phyloP scores from a whole-genome alignment of 345 rosid species.

The Euphorbia lathyris region DNA sequence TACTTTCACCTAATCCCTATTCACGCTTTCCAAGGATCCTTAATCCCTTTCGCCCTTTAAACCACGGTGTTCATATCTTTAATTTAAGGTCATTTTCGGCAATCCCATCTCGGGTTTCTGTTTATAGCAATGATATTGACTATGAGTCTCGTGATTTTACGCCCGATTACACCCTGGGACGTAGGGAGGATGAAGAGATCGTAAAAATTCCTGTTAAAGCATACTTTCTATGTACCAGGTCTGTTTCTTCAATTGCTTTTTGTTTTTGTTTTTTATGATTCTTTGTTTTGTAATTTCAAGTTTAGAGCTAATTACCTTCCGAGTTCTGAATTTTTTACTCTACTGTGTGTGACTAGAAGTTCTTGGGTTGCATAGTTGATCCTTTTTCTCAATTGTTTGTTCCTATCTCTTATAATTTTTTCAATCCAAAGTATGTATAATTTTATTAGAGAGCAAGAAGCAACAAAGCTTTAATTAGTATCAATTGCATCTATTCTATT shows the following conservation, averaged over 20 bases:
- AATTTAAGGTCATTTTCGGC: slow-evolving; percentile 49
- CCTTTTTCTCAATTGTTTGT: too few species aligned
- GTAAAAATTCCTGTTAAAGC: slow-evolving; percentile 80
- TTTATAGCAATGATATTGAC: slow-evolving; percentile 45
- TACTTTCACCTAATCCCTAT: slow-evolving; percentile 4
- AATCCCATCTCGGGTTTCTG: slow-evolving; percentile 51
- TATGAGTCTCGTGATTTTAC: slow-evolving; percentile 43
- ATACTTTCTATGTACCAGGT: slow-evolving; percentile 85
- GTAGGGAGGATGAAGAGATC: slow-evolving; percentile 49
- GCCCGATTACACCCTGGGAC: slow-evolving; percentile 31
- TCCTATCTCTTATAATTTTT: too few species aligned
- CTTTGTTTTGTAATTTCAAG: background rate
- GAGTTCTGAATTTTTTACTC: too few species aligned
- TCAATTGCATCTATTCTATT: background rate
- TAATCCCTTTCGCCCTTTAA: background rate
- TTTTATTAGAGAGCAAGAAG: background rate
- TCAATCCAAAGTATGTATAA: too few species aligned
- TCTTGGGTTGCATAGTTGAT: too few species aligned
- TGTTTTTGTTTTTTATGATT: background rate
- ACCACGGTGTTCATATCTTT: slow-evolving; percentile 11
- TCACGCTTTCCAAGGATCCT: slow-evolving; percentile 6
- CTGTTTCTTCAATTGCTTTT: background rate
- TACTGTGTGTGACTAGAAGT: too few species aligned
- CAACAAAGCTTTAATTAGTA: background rate
- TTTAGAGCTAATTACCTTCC: too few species aligned